A percentile compares a stretch with the other conserved stretches of the same genome.
Conservation (phyloP, 768 basidiomycete genomes). For the Gautieria morchelliformis region DNA sequence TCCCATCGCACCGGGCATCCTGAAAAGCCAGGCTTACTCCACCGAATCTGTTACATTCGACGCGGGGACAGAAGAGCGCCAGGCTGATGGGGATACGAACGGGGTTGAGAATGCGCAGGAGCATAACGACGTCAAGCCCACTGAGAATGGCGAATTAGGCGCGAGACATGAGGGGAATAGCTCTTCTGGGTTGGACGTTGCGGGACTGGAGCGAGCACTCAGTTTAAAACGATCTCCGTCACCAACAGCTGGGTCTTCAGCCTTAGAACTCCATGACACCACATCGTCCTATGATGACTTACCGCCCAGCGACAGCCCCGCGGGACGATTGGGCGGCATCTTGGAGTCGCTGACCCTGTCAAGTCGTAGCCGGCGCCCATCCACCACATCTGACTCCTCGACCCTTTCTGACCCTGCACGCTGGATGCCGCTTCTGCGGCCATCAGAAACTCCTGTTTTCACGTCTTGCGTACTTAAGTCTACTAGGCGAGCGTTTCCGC, state of each 20-base stretch:
- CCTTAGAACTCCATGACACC: neutral
- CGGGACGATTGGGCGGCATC: constrained; percentile 1
- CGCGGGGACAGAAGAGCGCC: constrained; percentile 42
- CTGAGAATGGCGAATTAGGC: neutral
- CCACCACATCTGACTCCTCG: neutral
- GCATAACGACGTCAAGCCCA: neutral
- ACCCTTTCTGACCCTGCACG: neutral
- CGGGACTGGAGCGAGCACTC: no score
- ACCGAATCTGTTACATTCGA: constrained; percentile 32
- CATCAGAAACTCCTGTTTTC: constrained; percentile 37
- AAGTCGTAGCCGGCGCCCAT: constrained; percentile 5
- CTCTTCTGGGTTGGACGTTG: no score
- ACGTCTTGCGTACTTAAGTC: constrained; percentile 31
- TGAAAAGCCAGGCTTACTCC: constrained; percentile 34
- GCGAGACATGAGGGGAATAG: neutral
- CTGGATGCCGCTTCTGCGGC: constrained; percentile 6
- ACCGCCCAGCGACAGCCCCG: neutral
- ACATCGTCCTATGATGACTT: neutral
- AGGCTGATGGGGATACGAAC: constrained; percentile 24
- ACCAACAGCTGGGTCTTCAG: neutral
- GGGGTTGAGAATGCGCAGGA: constrained; percentile 15
- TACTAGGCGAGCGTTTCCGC: constrained; percentile 45
- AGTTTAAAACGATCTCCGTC: neutral
- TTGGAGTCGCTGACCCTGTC: constrained; percentile 6
- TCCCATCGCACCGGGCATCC: constrained; percentile 44